phyloP scores from a whole-genome alignment of 2,329 filamentous ascomycete genomes.

The Colletotrichum plurivorum region DNA sequence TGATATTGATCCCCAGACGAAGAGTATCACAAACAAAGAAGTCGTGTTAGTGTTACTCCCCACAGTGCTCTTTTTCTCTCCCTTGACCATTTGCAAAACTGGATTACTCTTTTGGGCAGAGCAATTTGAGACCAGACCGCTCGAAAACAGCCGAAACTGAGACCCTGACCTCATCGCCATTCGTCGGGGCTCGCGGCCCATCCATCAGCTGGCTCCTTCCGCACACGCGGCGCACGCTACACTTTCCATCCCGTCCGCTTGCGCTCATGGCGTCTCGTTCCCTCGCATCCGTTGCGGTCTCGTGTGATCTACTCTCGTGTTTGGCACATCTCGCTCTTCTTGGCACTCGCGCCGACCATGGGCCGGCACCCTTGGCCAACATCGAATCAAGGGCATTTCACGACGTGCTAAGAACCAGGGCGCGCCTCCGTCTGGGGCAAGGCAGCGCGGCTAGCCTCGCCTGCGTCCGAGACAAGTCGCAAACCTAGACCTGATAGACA shows the following conservation, averaged over 20 bases:
- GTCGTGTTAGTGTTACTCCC: conserved; percentile 13
- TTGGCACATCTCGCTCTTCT: conserved; percentile 8
- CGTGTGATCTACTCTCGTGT: conserved; percentile 8
- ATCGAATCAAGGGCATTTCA: background rate
- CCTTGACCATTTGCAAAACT: conserved; percentile 5
- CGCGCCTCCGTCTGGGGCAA: background rate
- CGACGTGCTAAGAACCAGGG: conserved; percentile 8
- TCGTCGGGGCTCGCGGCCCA: background rate
- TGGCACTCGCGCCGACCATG: conserved; percentile 6
- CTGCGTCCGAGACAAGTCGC: conserved; percentile 20
- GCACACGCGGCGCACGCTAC: conserved; percentile 28
- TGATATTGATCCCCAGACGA: background rate
- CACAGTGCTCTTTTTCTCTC: background rate
- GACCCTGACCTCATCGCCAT: conserved; percentile 24
- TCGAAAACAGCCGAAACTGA: conserved; percentile 35
- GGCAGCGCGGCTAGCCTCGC: conserved; percentile 1
- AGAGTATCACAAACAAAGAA: conserved; percentile 25
- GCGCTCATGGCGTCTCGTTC: conserved; percentile 16
- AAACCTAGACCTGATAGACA: conserved; percentile 19
- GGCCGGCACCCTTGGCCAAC: background rate
- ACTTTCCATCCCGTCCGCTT: conserved; percentile 17
- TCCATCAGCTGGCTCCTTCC: background rate
- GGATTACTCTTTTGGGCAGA: conserved; percentile 13
- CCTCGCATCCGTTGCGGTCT: background rate
- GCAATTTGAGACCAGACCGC: conserved; percentile 1